Base-by-base conservation (phyloP, 129 eudicot species). In the Chrysanthemum seticuspe region DNA sequence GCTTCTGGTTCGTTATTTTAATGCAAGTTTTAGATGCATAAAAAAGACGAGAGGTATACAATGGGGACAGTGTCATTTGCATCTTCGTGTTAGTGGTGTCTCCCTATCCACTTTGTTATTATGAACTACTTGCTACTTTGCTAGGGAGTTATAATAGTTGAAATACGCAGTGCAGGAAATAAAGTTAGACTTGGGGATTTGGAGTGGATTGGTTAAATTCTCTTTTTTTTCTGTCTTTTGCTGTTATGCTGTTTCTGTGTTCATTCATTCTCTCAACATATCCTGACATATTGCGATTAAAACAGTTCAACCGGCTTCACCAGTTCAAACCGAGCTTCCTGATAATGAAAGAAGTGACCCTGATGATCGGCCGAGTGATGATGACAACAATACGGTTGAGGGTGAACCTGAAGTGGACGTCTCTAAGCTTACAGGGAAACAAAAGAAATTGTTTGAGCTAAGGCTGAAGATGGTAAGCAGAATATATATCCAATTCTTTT, bases 381-480 rank as follows among this genome's bases (percentile, higher is more conserved):
- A 81, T n/a, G 83, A 78, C 71, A 78, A 79, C 23, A 52, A 69
- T 45, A 74, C 75, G 53, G 63, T 34, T 58, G 87, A 86, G 54
- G 88, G 79, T n/a, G 78, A 81, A 59, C 79, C 75, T 15, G 85
- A 73, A 75, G 85, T 16, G 40, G 90, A 85, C 70, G 65, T 79
- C 16, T 56, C 89, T 44, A 81, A 84, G 65, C 88, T 95, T 23
- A 88, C 93, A 6, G 99, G 99, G 67, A 90, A 87, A 81, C 82
- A 90, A 77, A 91, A 85, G 83, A 95, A 71, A 75, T 70, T 90
- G 59, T 95, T 90, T 47, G 96, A 95, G 70, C 48, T 95, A 79
- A 83, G 89, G 80, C 82, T 95, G 68, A 95, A 90, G 65, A 90
- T 90, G 97, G 99, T 90, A 83, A 45, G 77, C 14, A 48, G 6